Conservation (phyloP, 139 green algal genomes). For the Micractinium conductrix region DNA sequence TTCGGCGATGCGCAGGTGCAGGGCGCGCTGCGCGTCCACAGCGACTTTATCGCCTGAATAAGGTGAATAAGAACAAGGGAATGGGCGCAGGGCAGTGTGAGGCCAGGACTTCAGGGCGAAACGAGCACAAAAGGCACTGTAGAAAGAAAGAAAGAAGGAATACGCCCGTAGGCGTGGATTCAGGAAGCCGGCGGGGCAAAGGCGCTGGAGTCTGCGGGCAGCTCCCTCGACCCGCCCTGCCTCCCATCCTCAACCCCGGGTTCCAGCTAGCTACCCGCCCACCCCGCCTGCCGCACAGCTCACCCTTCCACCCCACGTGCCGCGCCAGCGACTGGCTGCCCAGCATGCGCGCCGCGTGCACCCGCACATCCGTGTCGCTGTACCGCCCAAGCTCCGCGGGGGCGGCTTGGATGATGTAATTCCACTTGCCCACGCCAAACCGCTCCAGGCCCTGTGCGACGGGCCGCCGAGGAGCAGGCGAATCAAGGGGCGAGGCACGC, state of each 20-base stretch:
- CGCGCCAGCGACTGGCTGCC: conserved; percentile 76
- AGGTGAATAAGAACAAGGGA: no score
- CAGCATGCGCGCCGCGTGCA: conserved; percentile 75
- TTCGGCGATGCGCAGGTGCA: conserved; percentile 71
- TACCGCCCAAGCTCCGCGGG: conserved; percentile 39
- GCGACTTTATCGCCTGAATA: conserved; percentile 44
- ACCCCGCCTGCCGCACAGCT: background rate
- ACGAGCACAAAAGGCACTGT: background rate
- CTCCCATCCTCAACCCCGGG: background rate
- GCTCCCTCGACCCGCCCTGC: no score
- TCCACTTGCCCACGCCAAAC: conserved; percentile 76
- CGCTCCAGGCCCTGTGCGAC: conserved; percentile 67
- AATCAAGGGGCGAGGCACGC: background rate
- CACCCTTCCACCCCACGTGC: conserved; percentile 71
- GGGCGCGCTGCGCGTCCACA: conserved; percentile 67
- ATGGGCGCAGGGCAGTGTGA: background rate
- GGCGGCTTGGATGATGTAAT: conserved; percentile 62
- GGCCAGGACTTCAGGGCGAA: background rate
- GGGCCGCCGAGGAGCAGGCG: background rate
- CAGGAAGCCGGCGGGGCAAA: no score
- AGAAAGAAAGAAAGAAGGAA: background rate
- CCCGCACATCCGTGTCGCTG: conserved; percentile 57
- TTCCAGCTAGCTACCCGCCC: background rate
- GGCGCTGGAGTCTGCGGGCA: no score
- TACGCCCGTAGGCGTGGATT: no score